Percentiles rank a stretch among this genome's conserved stretches.
These are phyloP conservation scores for Candida nonsorbophila DNA, from an alignment of 805 yeast genomes.

Conservation along the genomic window DNA sequence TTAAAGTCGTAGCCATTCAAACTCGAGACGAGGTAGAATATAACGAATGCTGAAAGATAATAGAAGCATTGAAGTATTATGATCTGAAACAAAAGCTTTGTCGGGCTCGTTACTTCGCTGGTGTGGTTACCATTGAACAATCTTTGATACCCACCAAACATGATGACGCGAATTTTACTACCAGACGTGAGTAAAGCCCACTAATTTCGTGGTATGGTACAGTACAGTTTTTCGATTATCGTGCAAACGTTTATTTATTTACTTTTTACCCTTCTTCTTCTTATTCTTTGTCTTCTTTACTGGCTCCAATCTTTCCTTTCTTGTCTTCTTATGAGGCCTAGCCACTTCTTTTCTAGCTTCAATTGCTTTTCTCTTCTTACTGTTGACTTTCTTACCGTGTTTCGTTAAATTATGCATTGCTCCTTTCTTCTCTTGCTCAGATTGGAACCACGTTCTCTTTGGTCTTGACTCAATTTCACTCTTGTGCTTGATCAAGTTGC, in stretches of 20 bases:
- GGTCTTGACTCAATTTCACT: slow-evolving; percentile 87
- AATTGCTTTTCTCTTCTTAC: slow-evolving; percentile 66
- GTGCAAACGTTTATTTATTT: neutral
- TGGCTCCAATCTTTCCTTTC: slow-evolving; percentile 51
- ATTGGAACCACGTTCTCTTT: slow-evolving; percentile 93
- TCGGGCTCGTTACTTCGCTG: slow-evolving; percentile 26
- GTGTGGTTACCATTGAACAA: slow-evolving; percentile 18
- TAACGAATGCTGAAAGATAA: slow-evolving; percentile 63
- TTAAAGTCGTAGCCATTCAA: slow-evolving; percentile 68
- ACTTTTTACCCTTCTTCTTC: slow-evolving; percentile 3
- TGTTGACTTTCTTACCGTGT: slow-evolving; percentile 52
- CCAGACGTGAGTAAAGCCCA: neutral
- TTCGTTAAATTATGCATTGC: slow-evolving; percentile 38
- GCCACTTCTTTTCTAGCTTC: slow-evolving; percentile 52
- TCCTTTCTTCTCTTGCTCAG: slow-evolving; percentile 47
- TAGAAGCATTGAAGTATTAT: slow-evolving; percentile 72
- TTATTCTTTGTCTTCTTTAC: slow-evolving; percentile 2
- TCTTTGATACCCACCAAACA: slow-evolving; percentile 17
- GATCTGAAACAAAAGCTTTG: slow-evolving; percentile 53
- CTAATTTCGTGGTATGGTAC: neutral
- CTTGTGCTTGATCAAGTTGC: slow-evolving; percentile 73
- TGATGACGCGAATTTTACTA: neutral
- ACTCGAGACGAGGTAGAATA: slow-evolving; percentile 61
- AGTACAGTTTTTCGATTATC: neutral
- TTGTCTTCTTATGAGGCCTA: slow-evolving; percentile 77